A percentile compares a stretch with the other conserved stretches of the same genome.
phyloP scores from a whole-genome alignment of 805 yeast genomes.

The Cyberlindnera veronae region DNA sequence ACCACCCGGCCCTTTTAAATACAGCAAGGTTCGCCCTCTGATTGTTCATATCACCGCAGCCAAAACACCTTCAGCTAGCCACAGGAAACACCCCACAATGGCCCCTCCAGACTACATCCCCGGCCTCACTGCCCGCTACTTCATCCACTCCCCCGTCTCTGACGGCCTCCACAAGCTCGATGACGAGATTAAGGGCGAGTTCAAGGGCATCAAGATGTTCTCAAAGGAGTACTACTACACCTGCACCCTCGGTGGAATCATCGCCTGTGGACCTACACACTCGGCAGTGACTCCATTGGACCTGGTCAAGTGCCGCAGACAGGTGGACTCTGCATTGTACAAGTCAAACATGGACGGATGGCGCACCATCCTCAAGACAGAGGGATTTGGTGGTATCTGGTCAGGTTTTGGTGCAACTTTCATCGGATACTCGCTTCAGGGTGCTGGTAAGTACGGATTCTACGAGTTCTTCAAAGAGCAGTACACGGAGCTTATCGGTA shows the following conservation, averaged over 20 bases:
- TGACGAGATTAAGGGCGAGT: conserved; percentile 14
- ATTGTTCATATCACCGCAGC: too few relatives aligned
- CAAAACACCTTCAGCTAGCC: too few relatives aligned
- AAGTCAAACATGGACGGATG: conserved; percentile 80
- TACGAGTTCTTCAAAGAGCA: conserved; percentile 87
- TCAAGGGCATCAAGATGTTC: conserved; percentile 21
- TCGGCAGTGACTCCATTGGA: conserved; percentile 91
- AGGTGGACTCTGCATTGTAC: conserved; percentile 74
- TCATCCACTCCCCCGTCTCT: conserved; percentile 13
- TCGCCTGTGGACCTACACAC: conserved; percentile 98
- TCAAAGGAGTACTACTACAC: conserved; percentile 49
- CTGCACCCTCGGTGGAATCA: conserved; percentile 56
- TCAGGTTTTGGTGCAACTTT: conserved; percentile 92
- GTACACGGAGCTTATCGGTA: conserved; percentile 67
- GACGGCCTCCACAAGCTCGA: conserved; percentile 6
- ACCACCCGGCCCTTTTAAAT: too few relatives aligned
- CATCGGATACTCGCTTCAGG: conserved; percentile 91
- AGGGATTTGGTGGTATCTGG: conserved; percentile 73
- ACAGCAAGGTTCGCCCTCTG: too few relatives aligned
- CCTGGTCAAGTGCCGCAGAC: conserved; percentile 89
- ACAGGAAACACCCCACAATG: not conserved
- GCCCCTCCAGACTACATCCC: conserved; percentile 5
- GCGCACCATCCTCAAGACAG: conserved; percentile 63
- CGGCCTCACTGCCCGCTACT: conserved; percentile 2
- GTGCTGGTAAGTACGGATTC: conserved; percentile 96